phyloP scores from a whole-genome alignment of 73 alveolate genomes.

The Paramecium biaurelia region DNA sequence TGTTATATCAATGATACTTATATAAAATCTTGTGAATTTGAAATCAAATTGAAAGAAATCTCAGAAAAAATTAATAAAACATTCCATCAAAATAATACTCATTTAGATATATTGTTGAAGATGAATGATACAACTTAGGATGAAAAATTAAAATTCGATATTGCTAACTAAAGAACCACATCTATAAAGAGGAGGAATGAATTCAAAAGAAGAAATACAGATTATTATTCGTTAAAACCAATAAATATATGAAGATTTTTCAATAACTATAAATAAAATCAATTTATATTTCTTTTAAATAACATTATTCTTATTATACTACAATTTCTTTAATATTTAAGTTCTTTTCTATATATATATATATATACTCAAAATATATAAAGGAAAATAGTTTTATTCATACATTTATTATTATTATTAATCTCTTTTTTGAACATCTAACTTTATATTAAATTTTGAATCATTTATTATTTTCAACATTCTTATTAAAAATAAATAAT shows the following conservation, averaged over 20 bases:
- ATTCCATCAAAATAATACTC: slow-evolving; percentile 15
- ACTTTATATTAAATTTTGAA: neutral
- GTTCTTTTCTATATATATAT: no score
- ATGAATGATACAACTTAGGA: slow-evolving; percentile 2
- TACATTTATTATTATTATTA: no score
- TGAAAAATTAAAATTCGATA: neutral
- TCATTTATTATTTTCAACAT: neutral
- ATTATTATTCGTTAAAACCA: slow-evolving; percentile 21
- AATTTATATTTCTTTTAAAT: neutral
- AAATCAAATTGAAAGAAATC: neutral
- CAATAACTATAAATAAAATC: neutral
- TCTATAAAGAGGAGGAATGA: neutral
- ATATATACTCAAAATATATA: no score
- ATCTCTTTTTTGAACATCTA: neutral
- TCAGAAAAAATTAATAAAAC: neutral
- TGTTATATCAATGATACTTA: neutral
- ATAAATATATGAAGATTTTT: neutral
- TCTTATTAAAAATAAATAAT: neutral
- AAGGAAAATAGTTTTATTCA: no score
- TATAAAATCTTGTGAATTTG: neutral
- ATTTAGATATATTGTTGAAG: neutral
- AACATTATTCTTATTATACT: no score
- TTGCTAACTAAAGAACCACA: neutral
- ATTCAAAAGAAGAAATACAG: slow-evolving; percentile 46
- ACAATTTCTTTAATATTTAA: no score